Evolutionary conservation across 305 asterid species (phyloP).

Genomic region (Euphrasia arctica): DNA sequence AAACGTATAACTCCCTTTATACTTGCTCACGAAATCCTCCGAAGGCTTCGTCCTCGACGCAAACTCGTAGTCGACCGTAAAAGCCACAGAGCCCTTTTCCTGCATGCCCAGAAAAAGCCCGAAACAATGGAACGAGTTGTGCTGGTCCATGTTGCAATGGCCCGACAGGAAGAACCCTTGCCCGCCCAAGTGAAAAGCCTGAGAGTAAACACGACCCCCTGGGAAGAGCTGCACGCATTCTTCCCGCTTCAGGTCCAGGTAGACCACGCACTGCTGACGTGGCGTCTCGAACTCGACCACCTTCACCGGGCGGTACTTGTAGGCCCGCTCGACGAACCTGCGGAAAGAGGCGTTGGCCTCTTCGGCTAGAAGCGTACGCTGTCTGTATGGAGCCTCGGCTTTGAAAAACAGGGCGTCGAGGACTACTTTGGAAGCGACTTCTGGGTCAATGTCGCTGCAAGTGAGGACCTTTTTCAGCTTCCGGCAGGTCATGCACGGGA

Average conservation of each 20-base stretch:
- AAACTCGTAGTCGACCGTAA: slow-evolving; percentile 72
- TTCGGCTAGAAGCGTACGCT: slow-evolving; percentile 45
- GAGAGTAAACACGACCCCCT: slow-evolving; percentile 62
- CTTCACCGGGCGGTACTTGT: slow-evolving; percentile 75
- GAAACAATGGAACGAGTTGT: slow-evolving; percentile 51
- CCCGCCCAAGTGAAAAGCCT: slow-evolving; percentile 83
- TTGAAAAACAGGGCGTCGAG: slow-evolving; percentile 79
- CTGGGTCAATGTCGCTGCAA: slow-evolving; percentile 63
- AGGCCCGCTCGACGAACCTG: slow-evolving; percentile 62
- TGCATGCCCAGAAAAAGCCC: slow-evolving; percentile 85
- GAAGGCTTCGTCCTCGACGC: slow-evolving; percentile 53
- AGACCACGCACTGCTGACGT: slow-evolving; percentile 60
- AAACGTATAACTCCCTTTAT: slow-evolving; percentile 58
- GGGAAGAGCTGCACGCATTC: slow-evolving; percentile 68
- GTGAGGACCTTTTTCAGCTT: slow-evolving; percentile 67
- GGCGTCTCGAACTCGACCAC: slow-evolving; percentile 67
- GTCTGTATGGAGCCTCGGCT: slow-evolving; percentile 69
- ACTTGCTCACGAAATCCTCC: slow-evolving; percentile 61
- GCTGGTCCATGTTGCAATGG: slow-evolving; percentile 79
- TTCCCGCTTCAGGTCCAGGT: slow-evolving; percentile 70
- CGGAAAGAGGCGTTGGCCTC: slow-evolving; percentile 35
- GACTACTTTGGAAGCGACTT: slow-evolving; percentile 55
- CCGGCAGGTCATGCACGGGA: slow-evolving; percentile 78
- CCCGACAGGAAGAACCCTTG: slow-evolving; percentile 81
- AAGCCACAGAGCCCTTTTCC: slow-evolving; percentile 60